Evolutionary conservation across 1,139 yeast species (phyloP).

Genomic region (Geotrichum histeridarum): DNA sequence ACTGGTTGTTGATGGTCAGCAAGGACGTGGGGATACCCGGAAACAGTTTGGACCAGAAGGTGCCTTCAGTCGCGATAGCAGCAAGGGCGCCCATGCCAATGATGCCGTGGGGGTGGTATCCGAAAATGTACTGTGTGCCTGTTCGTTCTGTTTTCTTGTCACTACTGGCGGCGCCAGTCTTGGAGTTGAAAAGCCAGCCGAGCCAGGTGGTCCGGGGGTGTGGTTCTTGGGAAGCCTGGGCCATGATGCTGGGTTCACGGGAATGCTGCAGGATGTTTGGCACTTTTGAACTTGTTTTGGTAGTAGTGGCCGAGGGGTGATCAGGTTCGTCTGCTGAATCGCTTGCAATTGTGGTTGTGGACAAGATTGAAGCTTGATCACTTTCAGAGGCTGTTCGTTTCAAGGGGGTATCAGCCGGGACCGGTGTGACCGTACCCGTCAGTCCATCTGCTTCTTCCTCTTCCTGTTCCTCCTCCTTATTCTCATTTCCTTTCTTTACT

Average conservation of each 20-base stretch:
- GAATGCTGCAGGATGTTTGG: no score
- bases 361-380: neutral
- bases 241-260: no score
- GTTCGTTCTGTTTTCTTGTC: conserved; percentile 19
- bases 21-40: conserved; percentile 80
- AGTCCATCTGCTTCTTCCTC: no score
- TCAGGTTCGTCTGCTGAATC: no score
- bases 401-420: no score
- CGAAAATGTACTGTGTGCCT: conserved; percentile 64
- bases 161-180: neutral
- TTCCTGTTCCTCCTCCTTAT: neutral
- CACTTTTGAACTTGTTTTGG: no score
- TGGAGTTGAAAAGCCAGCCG: conserved; percentile 7
- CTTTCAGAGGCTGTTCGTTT: neutral
- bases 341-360: no score
- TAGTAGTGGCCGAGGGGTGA: no score
- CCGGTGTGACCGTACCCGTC: no score
- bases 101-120: conserved; percentile 95
- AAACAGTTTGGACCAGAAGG: conserved; percentile 58
- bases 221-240: neutral
- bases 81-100: conserved; percentile 91
- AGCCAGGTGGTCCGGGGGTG: conserved; percentile 4
- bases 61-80: conserved; percentile 74
- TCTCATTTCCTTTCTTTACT: neutral
- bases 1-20: conserved; percentile 77